Conservation (phyloP, 306 rosid species). For the Fragaria iinumae region DNA sequence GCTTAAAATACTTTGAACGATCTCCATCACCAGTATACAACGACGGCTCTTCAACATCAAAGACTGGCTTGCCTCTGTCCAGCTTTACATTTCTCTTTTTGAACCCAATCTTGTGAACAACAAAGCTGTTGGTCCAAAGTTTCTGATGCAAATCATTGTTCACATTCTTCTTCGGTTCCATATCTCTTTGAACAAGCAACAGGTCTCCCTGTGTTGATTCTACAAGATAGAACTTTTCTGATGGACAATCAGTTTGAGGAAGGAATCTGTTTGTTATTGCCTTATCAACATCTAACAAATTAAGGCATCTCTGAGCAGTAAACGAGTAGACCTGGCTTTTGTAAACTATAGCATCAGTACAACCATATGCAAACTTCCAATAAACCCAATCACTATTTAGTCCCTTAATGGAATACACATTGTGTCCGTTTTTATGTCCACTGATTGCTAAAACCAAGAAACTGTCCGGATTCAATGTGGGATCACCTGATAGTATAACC, state of each 20-base stretch:
- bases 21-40: not conserved
- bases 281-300: not conserved
- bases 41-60: no score
- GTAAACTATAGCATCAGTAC: conserved; percentile 1
- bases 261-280: no score
- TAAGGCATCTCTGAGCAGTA: not conserved
- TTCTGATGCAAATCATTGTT: not conserved
- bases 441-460: no score
- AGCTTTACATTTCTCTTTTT: not conserved
- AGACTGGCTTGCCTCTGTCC: no score
- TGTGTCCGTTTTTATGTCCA: no score
- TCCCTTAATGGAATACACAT: not conserved
- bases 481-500: no score
- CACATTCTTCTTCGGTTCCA: not conserved
- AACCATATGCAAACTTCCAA: not conserved
- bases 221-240: not conserved
- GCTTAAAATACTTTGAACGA: not conserved
- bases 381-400: not conserved
- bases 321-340: not conserved
- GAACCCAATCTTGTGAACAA: not conserved
- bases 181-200: not conserved
- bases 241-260: not conserved
- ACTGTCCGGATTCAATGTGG: no score
- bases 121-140: not conserved
- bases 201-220: not conserved